Evolutionary conservation across 176 grass and related monocot genomes (phyloP).

Genomic region (Cocos nucifera): DNA sequence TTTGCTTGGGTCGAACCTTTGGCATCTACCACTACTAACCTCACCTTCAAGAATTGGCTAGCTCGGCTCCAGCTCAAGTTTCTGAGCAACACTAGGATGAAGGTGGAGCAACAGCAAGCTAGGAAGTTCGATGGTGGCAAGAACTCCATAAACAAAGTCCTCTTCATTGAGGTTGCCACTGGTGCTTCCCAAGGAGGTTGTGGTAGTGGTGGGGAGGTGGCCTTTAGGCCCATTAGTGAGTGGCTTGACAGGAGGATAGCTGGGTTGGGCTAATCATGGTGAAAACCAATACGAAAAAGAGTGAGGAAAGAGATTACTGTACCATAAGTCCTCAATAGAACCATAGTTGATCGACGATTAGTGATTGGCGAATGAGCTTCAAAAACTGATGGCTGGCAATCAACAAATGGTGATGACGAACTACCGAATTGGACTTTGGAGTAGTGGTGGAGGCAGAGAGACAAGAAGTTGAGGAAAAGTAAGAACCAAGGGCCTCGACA

Average conservation of each 20-base stretch:
- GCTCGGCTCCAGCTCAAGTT: slow-evolving; percentile 39
- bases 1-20: no score
- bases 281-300: no score
- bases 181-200: slow-evolving; percentile 46
- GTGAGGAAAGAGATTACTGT: no score
- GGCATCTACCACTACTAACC: slow-evolving; percentile 2
- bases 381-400: no score
- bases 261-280: slow-evolving; percentile 18
- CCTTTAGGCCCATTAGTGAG: slow-evolving; percentile 71
- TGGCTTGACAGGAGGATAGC: slow-evolving; percentile 60
- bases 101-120: slow-evolving; percentile 26
- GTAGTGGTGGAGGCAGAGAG: no score
- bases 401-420: no score
- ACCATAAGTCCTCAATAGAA: no score
- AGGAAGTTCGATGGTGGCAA: slow-evolving; percentile 10
- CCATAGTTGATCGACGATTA: no score
- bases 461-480: no score
- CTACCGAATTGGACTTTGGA: no score
- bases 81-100: slow-evolving; percentile 53
- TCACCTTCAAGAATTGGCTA: slow-evolving; percentile 48
- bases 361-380: no score
- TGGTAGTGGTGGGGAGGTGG: slow-evolving; percentile 34
- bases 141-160: slow-evolving; percentile 3
- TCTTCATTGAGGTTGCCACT: slow-evolving; percentile 44
- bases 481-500: no score